Conservation (phyloP, 2,329 filamentous ascomycete genomes). For the Metarhizium rileyi region DNA sequence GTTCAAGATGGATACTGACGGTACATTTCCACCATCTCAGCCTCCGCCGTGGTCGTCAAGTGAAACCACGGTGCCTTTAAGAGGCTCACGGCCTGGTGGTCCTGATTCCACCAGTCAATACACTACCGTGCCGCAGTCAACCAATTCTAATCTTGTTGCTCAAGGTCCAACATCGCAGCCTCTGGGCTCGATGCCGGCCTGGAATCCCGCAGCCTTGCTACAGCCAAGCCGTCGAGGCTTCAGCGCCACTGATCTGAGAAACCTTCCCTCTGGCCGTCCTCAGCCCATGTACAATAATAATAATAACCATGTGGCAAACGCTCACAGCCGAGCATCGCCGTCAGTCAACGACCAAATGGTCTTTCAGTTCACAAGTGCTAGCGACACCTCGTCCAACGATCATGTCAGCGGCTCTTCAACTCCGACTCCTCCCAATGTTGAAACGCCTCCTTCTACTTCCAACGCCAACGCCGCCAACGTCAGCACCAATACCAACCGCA, state of each 20-base stretch:
- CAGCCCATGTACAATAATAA: slow-evolving; percentile 2
- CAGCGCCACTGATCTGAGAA: slow-evolving; percentile 18
- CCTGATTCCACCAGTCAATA: background rate
- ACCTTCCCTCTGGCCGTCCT: slow-evolving; percentile 15
- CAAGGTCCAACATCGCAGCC: slow-evolving; percentile 20
- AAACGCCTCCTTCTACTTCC: slow-evolving; percentile 12
- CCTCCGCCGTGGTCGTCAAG: slow-evolving; percentile 5
- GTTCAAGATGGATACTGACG: slow-evolving; percentile 10
- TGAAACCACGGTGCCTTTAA: slow-evolving; percentile 6
- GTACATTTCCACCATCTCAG: slow-evolving; percentile 5
- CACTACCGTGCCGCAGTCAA: background rate
- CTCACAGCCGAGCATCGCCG: slow-evolving; percentile 10
- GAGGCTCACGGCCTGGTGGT: slow-evolving; percentile 4
- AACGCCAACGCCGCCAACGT: no score
- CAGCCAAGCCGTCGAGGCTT: slow-evolving; percentile 26
- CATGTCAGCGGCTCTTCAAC: slow-evolving; percentile 25
- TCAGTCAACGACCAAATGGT: slow-evolving; percentile 20
- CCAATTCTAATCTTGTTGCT: slow-evolving; percentile 5
- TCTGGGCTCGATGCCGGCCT: slow-evolving; percentile 21
- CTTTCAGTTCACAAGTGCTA: slow-evolving; percentile 33
- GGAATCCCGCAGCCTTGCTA: slow-evolving; percentile 32
- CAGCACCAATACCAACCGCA: slow-evolving; percentile 29
- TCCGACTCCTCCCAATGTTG: slow-evolving; percentile 18
- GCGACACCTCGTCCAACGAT: slow-evolving; percentile 23
- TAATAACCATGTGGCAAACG: background rate